Evolutionary conservation across 2,329 filamentous ascomycete genomes (phyloP).

Genomic region (Trichoderma breve): DNA sequence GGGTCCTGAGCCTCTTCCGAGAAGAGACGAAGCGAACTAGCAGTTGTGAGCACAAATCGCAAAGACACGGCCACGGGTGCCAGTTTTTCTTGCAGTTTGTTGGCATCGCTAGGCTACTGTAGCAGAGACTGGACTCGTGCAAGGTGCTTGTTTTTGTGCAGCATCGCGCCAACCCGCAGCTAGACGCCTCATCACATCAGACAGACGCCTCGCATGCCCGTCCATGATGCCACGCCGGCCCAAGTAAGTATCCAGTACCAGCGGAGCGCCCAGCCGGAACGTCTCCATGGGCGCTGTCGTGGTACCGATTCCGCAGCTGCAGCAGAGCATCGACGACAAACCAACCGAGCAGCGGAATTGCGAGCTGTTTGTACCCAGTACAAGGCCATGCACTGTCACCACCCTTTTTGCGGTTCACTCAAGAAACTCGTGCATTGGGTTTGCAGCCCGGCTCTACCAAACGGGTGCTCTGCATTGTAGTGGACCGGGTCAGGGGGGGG

Average conservation of each 20-base stretch:
- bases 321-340: background rate
- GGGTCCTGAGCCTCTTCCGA: slow-evolving; percentile 18
- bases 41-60: background rate
- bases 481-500: background rate
- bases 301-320: background rate
- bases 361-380: background rate
- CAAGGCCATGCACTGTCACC: slow-evolving; percentile 13
- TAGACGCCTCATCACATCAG: background rate
- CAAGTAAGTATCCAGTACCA: background rate
- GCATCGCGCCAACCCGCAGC: background rate
- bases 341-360: background rate
- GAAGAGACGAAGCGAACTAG: background rate
- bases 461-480: slow-evolving; percentile 11
- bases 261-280: background rate
- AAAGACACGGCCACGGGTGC: too few species aligned
- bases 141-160: background rate
- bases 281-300: background rate
- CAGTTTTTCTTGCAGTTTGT: background rate
- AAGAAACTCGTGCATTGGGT: slow-evolving; percentile 6
- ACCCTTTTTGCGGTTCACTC: background rate
- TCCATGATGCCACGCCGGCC: background rate
- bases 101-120: too few species aligned
- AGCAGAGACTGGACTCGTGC: background rate
- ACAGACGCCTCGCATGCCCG: background rate
- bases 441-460: background rate